Conservation (phyloP, 2,329 filamentous ascomycete species). For the Penicillium sp. region DNA sequence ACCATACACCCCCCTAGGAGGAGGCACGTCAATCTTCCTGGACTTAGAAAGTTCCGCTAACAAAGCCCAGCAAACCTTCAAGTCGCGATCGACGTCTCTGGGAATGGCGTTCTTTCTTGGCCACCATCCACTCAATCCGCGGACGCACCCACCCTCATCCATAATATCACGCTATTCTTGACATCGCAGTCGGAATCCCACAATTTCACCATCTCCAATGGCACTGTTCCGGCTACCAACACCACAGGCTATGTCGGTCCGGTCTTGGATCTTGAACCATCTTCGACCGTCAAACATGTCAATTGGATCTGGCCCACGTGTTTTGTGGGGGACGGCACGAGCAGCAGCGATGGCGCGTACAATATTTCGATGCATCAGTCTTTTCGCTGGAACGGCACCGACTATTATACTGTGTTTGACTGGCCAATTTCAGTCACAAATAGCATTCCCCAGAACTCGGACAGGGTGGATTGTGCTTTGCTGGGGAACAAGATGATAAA, state of each 20-base stretch:
- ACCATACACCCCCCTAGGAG: slow-evolving; percentile 63
- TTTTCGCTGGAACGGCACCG: slow-evolving; percentile 63
- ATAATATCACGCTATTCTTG: slow-evolving; percentile 20
- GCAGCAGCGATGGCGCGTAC: slow-evolving; percentile 48
- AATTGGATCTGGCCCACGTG: slow-evolving; percentile 72
- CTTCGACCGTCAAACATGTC: slow-evolving; percentile 71
- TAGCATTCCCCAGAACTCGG: slow-evolving; percentile 46
- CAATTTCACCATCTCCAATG: slow-evolving; percentile 69
- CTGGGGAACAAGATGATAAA: slow-evolving; percentile 27
- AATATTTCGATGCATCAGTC: slow-evolving; percentile 73
- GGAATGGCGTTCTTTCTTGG: slow-evolving; percentile 20
- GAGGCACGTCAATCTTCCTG: slow-evolving; percentile 47
- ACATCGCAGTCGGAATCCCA: slow-evolving; percentile 19
- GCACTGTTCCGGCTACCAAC: slow-evolving; percentile 51
- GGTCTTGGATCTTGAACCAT: slow-evolving; percentile 63
- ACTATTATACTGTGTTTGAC: slow-evolving; percentile 70
- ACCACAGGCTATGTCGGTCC: slow-evolving; percentile 55
- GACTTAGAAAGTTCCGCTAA: background rate
- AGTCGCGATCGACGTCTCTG: slow-evolving; percentile 23
- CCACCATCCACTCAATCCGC: slow-evolving; percentile 12
- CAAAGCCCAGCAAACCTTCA: slow-evolving; percentile 16
- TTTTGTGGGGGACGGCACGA: slow-evolving; percentile 60
- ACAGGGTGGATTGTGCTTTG: slow-evolving; percentile 25
- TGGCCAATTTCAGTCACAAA: slow-evolving; percentile 69
- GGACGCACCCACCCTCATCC: slow-evolving; percentile 13